phyloP scores from a whole-genome alignment of 306 rosid genomes.

The Castanea mollissima region DNA sequence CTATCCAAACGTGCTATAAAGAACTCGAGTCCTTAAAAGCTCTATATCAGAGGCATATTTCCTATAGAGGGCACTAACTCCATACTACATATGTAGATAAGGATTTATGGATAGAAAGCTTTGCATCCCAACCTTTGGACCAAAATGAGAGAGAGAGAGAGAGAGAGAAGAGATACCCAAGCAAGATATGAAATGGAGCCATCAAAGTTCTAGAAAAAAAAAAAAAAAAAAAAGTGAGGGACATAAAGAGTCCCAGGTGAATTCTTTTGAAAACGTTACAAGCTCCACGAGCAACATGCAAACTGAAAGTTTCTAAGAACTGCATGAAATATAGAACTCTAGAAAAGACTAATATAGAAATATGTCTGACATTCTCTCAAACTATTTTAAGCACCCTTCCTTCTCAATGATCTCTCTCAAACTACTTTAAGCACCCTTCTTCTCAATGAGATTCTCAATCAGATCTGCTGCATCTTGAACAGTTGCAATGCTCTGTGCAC shows the following conservation, averaged over 20 bases:
- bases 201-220: neutral
- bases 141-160: no score
- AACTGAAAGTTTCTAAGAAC: neutral
- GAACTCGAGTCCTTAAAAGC: no score
- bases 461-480: slow-evolving; percentile 93
- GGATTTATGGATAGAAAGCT: no score
- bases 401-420: slow-evolving; percentile 35
- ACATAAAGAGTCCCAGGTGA: neutral
- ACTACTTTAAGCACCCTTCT: slow-evolving; percentile 37
- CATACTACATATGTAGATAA: no score
- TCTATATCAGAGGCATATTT: no score
- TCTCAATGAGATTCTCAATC: slow-evolving; percentile 64
- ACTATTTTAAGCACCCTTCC: slow-evolving; percentile 36
- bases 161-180: no score
- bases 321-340: slow-evolving; percentile 1
- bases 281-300: neutral
- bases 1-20: no score
- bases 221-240: neutral
- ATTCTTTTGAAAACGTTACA: neutral
- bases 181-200: neutral
- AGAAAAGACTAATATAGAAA: neutral
- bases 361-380: slow-evolving; percentile 1
- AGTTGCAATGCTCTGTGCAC: slow-evolving; percentile 84
- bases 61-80: no score
- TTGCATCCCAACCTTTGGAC: no score